Evolutionary conservation across 306 rosid genomes (phyloP).

Genomic region (Parietaria judaica): DNA sequence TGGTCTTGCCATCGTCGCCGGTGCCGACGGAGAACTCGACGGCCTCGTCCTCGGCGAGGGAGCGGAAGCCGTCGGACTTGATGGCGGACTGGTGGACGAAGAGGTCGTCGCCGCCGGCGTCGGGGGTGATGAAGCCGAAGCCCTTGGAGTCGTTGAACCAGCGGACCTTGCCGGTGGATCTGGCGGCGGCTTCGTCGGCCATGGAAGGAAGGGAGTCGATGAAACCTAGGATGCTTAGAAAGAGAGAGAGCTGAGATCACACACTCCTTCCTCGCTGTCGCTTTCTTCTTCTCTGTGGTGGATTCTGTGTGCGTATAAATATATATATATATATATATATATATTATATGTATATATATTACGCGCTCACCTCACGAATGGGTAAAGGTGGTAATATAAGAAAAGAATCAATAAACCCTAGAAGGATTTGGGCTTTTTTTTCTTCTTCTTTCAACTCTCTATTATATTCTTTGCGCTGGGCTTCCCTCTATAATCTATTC

Average conservation of each 20-base stretch:
- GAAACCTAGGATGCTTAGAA: slow-evolving; percentile 1
- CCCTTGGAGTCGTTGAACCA: slow-evolving; percentile 80
- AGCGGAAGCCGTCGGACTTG: slow-evolving; percentile 78
- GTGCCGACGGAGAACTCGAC: slow-evolving; percentile 61
- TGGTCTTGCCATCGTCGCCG: slow-evolving; percentile 58
- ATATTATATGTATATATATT: too few relatives aligned
- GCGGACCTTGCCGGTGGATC: slow-evolving; percentile 64
- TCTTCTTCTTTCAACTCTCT: neutral
- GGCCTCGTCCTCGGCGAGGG: slow-evolving; percentile 49
- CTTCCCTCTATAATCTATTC: too few relatives aligned
- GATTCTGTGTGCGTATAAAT: neutral
- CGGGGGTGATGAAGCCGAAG: slow-evolving; percentile 82
- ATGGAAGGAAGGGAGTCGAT: slow-evolving; percentile 20
- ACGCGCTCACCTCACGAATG: too few relatives aligned
- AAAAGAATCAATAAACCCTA: slow-evolving; percentile 1
- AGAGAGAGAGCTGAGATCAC: neutral
- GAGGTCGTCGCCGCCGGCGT: slow-evolving; percentile 63
- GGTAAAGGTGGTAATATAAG: neutral
- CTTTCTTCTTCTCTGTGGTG: neutral
- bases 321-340: neutral
- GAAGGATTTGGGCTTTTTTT: neutral
- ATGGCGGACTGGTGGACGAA: slow-evolving; percentile 82
- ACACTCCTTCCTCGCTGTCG: neutral
- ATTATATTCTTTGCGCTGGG: too few relatives aligned
- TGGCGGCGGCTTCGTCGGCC: slow-evolving; percentile 43